Base-by-base conservation (phyloP, 768 basidiomycete species). In the Kwoniella europaea region DNA sequence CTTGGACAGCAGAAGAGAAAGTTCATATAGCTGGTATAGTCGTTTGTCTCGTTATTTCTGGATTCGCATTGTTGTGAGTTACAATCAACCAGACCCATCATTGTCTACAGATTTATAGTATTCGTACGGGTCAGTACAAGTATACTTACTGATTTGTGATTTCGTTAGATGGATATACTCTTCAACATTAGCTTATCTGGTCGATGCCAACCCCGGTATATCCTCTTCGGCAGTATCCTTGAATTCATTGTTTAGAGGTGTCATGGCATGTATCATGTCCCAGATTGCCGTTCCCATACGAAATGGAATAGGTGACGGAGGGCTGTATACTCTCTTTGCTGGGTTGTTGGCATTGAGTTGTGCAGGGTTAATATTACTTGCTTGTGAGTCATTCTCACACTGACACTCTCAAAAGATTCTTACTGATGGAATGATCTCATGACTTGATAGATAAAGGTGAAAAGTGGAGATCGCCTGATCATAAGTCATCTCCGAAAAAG, bases 151-250 rank as follows among this genome's bases (percentile, higher is more conserved):
- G 20, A 58, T 5, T 16, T 10, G 7, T 29, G 35, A 12, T 24
- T 16, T 24, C 68, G 35, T 2, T 69, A 89, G 88, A 75, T 86
- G 86, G 83, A 88, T 90, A 59, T 91, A 91, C 78, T 84, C 89
- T 16, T 88, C 89, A 61, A 90, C 91, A 0, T 84, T 95, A 41
- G 91, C 93, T 0, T 95, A 94, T 76, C 86, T 94, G 43, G 92
- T 94, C 16, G 93, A 97, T 75, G 89, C 92, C 4, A 97, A 95
- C 79, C 85, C 86, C 6, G 94, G 93, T 10, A 88, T 91, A 35
- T 91, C 91, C 2, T 89, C 90, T 4, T 88, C 88, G 2, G 92
- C 91, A 1, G 75, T 85, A 9, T 92, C 93, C 0, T 84, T 87
- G 35, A 95, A 95, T 81, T 91, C 90, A 67, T 87, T 87, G 41